Evolutionary conservation across 2,329 filamentous ascomycete species (phyloP).

Genomic region (Coniochaeta hoffmannii): DNA sequence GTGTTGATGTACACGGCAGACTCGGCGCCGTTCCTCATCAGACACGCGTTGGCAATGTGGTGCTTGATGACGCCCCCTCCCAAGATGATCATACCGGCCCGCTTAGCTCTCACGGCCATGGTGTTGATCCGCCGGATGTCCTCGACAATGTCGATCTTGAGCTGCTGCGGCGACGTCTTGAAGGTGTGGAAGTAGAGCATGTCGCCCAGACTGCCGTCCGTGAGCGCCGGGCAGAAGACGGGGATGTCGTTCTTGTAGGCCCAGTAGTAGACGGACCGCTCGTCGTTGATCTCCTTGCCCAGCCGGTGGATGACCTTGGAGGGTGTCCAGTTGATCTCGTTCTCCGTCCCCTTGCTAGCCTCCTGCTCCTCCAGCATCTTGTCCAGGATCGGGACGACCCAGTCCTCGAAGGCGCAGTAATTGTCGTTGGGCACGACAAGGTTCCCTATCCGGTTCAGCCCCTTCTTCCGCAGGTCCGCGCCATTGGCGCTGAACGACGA

Average conservation of each 20-base stretch:
- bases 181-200: constrained; percentile 99
- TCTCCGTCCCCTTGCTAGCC: constrained; percentile 59
- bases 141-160: constrained; percentile 85
- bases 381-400: constrained; percentile 93
- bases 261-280: constrained; percentile 93
- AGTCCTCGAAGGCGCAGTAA: constrained; percentile 97
- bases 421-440: constrained; percentile 94
- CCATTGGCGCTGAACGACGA: constrained; percentile 76
- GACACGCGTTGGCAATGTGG: constrained; percentile 92
- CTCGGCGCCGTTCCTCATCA: constrained; percentile 97
- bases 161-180: constrained; percentile 72
- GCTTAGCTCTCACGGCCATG: constrained; percentile 77
- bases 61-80: constrained; percentile 96
- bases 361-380: constrained; percentile 92
- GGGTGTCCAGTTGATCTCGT: constrained; percentile 83
- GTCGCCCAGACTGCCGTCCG: constrained; percentile 89
- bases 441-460: constrained; percentile 94
- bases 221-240: constrained; percentile 92
- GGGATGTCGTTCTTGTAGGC: constrained; percentile 95
- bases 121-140: constrained; percentile 93
- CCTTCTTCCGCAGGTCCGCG: constrained; percentile 70
- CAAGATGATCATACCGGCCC: constrained; percentile 90
- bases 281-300: constrained; percentile 89
- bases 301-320: constrained; percentile 85
- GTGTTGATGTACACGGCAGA: constrained; percentile 98